Conservation (phyloP, 371 early-diverging fungal species). For the Parasitella parasitica region DNA sequence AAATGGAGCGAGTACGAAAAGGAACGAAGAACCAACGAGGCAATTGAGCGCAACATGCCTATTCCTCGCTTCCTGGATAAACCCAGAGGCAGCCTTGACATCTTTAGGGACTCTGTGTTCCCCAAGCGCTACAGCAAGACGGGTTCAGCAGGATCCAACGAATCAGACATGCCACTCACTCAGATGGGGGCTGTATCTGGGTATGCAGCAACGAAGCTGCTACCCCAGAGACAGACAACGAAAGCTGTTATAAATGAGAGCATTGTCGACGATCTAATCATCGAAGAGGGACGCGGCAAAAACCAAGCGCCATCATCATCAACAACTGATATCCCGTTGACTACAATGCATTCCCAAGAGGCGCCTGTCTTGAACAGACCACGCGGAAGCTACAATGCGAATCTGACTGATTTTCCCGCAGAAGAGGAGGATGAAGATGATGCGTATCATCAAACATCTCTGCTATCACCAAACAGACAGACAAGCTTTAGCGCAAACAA, state of each 20-base stretch:
- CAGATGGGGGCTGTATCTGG: constrained; percentile 3
- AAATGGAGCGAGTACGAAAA: constrained; percentile 72
- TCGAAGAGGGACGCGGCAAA: background rate
- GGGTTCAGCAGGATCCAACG: constrained; percentile 31
- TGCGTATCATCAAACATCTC: background rate
- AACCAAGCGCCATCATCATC: background rate
- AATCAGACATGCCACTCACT: constrained; percentile 37
- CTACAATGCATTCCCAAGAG: background rate
- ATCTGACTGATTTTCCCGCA: background rate
- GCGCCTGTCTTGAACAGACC: background rate
- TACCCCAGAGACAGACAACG: background rate
- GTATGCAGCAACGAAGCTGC: background rate
- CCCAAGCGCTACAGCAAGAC: constrained; percentile 17
- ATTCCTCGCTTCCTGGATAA: constrained; percentile 17
- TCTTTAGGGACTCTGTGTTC: constrained; percentile 11
- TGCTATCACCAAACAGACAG: background rate
- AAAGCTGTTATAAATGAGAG: background rate
- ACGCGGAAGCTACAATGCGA: constrained; percentile 13
- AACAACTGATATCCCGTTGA: constrained; percentile 12
- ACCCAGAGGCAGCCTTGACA: constrained; percentile 9
- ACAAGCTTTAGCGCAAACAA: background rate
- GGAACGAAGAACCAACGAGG: constrained; percentile 38
- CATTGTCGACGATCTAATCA: background rate
- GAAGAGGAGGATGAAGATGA: background rate
- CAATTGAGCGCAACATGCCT: constrained; percentile 21